phyloP scores from a whole-genome alignment of 352 stramenopile species.

The Globisporangium emineosum region DNA sequence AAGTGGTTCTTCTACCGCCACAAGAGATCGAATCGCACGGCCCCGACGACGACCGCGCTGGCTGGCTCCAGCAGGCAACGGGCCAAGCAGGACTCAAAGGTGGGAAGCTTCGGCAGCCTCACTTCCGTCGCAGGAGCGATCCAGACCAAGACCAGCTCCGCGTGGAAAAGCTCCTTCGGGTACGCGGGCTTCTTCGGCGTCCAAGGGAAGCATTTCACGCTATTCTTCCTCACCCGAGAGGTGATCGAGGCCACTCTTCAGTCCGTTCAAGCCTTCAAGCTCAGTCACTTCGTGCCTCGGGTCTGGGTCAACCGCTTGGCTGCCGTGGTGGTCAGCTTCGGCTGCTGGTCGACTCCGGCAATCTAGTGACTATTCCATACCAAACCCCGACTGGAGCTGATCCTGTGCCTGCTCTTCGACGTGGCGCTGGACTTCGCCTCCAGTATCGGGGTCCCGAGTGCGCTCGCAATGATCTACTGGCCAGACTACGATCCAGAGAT shows the following conservation, averaged over 20 bases:
- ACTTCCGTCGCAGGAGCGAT: no score
- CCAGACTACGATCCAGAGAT: conserved; percentile 18
- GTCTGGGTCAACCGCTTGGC: conserved; percentile 27
- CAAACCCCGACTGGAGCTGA: conserved; percentile 20
- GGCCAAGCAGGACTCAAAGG: no score
- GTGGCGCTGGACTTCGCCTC: conserved; percentile 34
- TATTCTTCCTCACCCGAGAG: conserved; percentile 20
- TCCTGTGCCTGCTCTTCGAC: conserved; percentile 32
- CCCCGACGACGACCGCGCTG: no score
- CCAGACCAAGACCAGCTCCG: neutral
- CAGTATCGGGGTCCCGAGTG: conserved; percentile 30
- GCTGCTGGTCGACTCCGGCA: conserved; percentile 38
- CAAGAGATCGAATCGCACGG: no score
- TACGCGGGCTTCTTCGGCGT: conserved; percentile 19
- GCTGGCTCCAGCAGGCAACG: no score
- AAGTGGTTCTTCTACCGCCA: no score
- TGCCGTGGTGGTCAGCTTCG: conserved; percentile 23
- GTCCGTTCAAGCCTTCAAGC: conserved; percentile 22
- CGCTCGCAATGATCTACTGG: conserved; percentile 22
- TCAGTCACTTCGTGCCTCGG: conserved; percentile 21
- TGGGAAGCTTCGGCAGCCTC: no score
- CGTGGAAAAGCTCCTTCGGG: conserved; percentile 16
- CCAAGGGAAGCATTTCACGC: conserved; percentile 17
- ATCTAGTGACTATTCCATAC: conserved; percentile 16
- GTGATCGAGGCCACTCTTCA: conserved; percentile 18